Evolutionary conservation across 2,329 filamentous ascomycete species (phyloP), one percentile per base, ranked within the genome.

Genomic region (Neonectria magnoliae): DNA sequence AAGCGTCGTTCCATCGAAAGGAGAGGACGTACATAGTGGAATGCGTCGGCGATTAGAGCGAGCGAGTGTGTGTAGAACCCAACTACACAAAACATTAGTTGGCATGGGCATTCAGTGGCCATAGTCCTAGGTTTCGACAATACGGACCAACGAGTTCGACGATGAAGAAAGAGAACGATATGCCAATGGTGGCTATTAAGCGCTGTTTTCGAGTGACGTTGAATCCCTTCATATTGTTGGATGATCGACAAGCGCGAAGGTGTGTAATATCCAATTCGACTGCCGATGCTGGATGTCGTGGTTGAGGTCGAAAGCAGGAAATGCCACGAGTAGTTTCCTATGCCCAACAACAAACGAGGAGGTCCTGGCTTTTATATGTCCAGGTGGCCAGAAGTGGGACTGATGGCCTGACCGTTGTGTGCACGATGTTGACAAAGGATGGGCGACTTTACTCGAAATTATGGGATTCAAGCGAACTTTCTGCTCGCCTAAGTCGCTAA

Each of bases 31-130:
- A 91, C 90, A 74, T 93, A 93, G 75, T 94, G 92, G 71, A 94
- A 93, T 1, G 92, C 90, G 82, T 94, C 92, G 29, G 92, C 91
- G 27, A 94, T 82, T 2, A 94, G 81, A 1, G 91, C 91, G 11
- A 94, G 82, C 1, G 91, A 93, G 57, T 84, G 83, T 1, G 92
- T 93, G 65, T 88, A 88, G 71, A 92, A 91, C 2, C 90, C 90
- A 64, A 91, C 87, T 87, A 25, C 27, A 18, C 18, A 65, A 53
- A 48, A 8, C 33, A 44, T 48, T 29, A 20, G 44, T 68, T 29
- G 65, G 61, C 42, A n/a, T 25, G 14, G 25, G 47, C 10, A 44
- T 51, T 22, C 52, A 57, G 6, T 10, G 36, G 5, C 9, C 18
- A 36, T 6, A 13, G 41, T 44, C 57, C 16, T 8, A 14, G 6